Base-by-base conservation (phyloP, 768 basidiomycete genomes). In the Suillus variegatus region DNA sequence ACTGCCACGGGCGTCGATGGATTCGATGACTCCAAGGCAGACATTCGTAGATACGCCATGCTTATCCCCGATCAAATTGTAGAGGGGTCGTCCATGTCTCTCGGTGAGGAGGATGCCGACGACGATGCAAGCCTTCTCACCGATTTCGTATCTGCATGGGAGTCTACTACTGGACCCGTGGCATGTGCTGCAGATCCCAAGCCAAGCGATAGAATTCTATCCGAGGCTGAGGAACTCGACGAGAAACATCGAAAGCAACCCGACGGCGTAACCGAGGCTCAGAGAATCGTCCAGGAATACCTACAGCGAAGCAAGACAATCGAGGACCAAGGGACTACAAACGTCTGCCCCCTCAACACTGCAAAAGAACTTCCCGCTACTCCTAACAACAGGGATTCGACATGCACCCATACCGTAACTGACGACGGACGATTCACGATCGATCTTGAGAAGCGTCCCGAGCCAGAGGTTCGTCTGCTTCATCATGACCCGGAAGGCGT, bases 401-500 rank as follows among this genome's bases (percentile, higher is more conserved):
- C 71, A 71, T 71, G 69, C 52, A 74, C 75, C 8, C 65, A 75
- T 55, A 56, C 66, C 7, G n/a, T 66, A 3, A 14, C 67, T 6
- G 28, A 49, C 3, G 70, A 69, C 20, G 25, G 64, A 2, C 68
- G 65, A 47, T 65, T 69, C 13, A 62, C 61, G 4, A 71, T 77
- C 70, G 75, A 76, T 36, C 68, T 76, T 67, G 69, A 70, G 69
- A 78, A 76, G 76, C 68, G 55, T 62, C 76, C 74, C 7, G 69
- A 75, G 62, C 75, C 72, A 22, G 78, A 73, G 66, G 70, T 80
- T 22, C 69, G 74, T 41, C 77, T 77, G 64, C 74, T 77, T 52
- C 77, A 73, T 55, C 77, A 80, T 35, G 79, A 80, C 52, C 70
- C 69, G 49, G 74, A 71, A 51, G 81, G 76, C 4, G 72, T 85